Evolutionary conservation across 1,284 basidiomycete species (phyloP).

Genomic region (Baeospora myosura): DNA sequence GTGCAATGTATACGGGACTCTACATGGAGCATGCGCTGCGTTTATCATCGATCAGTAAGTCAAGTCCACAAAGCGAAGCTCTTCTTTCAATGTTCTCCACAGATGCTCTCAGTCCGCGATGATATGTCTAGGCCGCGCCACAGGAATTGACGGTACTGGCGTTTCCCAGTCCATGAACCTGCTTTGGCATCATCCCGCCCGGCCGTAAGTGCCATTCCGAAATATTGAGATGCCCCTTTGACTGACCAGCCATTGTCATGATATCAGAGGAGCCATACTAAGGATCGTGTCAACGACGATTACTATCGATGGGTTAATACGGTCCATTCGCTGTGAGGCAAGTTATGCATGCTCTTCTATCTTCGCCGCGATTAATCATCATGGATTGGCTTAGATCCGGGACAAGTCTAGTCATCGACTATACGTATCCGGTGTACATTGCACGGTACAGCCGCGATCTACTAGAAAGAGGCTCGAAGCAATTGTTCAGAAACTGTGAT

Average conservation of each 20-base stretch:
- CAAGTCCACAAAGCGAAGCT: background rate
- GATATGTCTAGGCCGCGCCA: conserved; percentile 29
- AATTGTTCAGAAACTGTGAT: no score
- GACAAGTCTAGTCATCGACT: conserved; percentile 20
- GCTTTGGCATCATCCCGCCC: conserved; percentile 39
- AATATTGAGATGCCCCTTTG: background rate
- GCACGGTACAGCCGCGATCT: no score
- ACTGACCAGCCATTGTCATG: background rate
- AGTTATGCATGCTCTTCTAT: conserved; percentile 11
- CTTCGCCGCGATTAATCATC: background rate
- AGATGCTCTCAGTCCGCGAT: conserved; percentile 43
- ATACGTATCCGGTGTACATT: conserved; percentile 39
- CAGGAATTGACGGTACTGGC: conserved; percentile 34
- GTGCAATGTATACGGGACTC: conserved; percentile 32
- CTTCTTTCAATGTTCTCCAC: background rate
- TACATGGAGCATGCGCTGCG: conserved; percentile 38
- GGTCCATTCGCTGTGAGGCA: conserved; percentile 41
- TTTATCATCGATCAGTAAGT: conserved; percentile 38
- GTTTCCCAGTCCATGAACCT: conserved; percentile 45
- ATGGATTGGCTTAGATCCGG: conserved; percentile 6
- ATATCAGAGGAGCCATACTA: conserved; percentile 35
- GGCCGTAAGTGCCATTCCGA: conserved; percentile 23
- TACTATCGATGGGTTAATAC: conserved; percentile 32
- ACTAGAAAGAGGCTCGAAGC: no score
- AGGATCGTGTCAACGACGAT: conserved; percentile 35